Conservation (phyloP, 495 filamentous ascomycete species). For the Rhypophila decipiens region DNA sequence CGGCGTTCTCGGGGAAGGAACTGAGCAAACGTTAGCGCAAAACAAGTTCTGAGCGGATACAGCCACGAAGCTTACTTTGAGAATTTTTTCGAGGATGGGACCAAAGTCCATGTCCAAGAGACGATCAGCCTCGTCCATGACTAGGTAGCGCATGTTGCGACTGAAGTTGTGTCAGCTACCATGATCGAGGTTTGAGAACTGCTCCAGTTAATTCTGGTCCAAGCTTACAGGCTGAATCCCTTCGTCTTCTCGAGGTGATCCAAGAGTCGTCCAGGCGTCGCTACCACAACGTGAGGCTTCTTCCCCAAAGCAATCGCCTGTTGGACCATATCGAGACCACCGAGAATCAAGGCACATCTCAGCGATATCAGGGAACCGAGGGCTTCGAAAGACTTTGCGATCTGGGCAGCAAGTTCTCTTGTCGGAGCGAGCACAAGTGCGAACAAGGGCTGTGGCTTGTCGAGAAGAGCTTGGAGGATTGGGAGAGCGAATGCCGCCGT, state of each 20-base stretch:
- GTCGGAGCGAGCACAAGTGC: slow-evolving; percentile 84
- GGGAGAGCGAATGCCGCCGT: slow-evolving; percentile 86
- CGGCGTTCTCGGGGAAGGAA: slow-evolving; percentile 72
- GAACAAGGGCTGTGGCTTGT: slow-evolving; percentile 71
- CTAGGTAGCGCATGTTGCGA: slow-evolving; percentile 67
- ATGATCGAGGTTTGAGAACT: background rate
- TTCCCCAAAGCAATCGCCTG: slow-evolving; percentile 85
- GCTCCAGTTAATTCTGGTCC: background rate
- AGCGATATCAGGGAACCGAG: slow-evolving; percentile 79
- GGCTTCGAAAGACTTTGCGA: slow-evolving; percentile 74
- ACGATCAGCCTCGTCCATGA: slow-evolving; percentile 92
- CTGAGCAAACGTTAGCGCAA: no score
- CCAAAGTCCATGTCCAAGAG: slow-evolving; percentile 94
- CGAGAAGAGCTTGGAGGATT: slow-evolving; percentile 80
- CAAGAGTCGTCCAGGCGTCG: slow-evolving; percentile 80
- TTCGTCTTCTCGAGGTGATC: slow-evolving; percentile 97
- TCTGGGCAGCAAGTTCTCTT: slow-evolving; percentile 87
- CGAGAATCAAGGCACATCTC: slow-evolving; percentile 71
- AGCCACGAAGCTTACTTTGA: no score
- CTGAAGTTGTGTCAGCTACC: slow-evolving; percentile 5
- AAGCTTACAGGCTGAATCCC: slow-evolving; percentile 68
- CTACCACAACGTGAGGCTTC: slow-evolving; percentile 83
- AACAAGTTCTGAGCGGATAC: no score
- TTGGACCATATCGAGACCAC: slow-evolving; percentile 91
- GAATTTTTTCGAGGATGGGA: slow-evolving; percentile 82